Conservation (phyloP, 78 protist species). For the Cavenderia fasciculata region DNA sequence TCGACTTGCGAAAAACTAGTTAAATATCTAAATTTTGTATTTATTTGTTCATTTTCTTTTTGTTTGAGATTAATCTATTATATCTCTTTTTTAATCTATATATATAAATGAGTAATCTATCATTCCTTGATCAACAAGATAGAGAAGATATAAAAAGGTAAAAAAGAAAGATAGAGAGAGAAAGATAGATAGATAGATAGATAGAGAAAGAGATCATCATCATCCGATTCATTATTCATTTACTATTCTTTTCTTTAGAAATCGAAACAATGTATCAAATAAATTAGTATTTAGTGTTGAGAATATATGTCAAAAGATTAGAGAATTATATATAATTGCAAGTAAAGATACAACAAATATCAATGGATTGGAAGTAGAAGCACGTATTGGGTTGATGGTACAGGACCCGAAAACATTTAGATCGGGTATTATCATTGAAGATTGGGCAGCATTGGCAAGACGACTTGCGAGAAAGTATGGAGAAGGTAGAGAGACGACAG, state of each 20-base stretch:
- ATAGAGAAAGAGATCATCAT: background rate
- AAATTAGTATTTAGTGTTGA: background rate
- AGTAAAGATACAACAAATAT: background rate
- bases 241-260: background rate
- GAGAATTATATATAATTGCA: background rate
- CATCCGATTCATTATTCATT: background rate
- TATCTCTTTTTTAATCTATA: too few relatives aligned
- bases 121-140: too few relatives aligned
- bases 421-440: constrained; percentile 45
- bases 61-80: too few relatives aligned
- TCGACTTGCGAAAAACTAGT: too few relatives aligned
- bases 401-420: background rate
- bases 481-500: background rate
- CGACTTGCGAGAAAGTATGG: background rate
- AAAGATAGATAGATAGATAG: too few relatives aligned
- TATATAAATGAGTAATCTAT: too few relatives aligned
- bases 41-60: too few relatives aligned
- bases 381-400: constrained; percentile 30
- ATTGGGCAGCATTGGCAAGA: background rate
- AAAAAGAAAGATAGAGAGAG: too few relatives aligned
- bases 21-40: too few relatives aligned
- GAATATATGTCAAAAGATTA: constrained; percentile 23
- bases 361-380: constrained; percentile 43
- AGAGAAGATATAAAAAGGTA: too few relatives aligned
- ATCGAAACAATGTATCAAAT: background rate